phyloP scores from a whole-genome alignment of 225 moss, liverwort and hornwort genomes.

The Thuidium tamariscinum region DNA sequence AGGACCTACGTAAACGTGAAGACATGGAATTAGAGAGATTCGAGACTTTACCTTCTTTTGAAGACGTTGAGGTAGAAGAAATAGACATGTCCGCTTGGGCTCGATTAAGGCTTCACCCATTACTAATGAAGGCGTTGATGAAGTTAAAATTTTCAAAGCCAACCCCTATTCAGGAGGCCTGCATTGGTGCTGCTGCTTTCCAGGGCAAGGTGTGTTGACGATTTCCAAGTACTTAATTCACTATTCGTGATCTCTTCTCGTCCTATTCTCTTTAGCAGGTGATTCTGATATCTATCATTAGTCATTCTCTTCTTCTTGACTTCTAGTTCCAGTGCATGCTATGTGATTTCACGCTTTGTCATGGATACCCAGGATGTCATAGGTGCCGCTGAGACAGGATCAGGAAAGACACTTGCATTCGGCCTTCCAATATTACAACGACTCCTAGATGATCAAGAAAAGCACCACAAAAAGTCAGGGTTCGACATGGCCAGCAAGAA shows the following conservation, averaged over 20 bases:
- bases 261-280: not conserved
- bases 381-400: slow-evolving; percentile 99
- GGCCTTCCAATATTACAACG: slow-evolving; percentile 91
- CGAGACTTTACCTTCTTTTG: not conserved
- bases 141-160: slow-evolving; percentile 59
- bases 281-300: not conserved
- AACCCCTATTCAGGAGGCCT: slow-evolving; percentile 88
- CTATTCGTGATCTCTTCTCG: not conserved
- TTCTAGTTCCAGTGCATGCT: not conserved
- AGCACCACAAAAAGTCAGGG: slow-evolving; percentile 10
- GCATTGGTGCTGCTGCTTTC: slow-evolving; percentile 90
- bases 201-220: slow-evolving; percentile 69
- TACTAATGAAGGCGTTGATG: slow-evolving; percentile 61
- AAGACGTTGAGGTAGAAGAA: slow-evolving; percentile 21
- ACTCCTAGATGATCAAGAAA: slow-evolving; percentile 72
- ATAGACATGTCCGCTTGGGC: slow-evolving; percentile 80
- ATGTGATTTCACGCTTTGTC: not conserved
- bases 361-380: slow-evolving; percentile 66
- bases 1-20: slow-evolving; percentile 11
- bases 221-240: not conserved
- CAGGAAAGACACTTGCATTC: slow-evolving; percentile 99
- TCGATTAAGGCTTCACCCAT: slow-evolving; percentile 73
- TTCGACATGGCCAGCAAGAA: slow-evolving; percentile 10
- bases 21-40: slow-evolving; percentile 33
- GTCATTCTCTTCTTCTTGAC: not conserved